phyloP scores from a whole-genome alignment of 345 rosid species.

The Eucalyptus erythrocorys region DNA sequence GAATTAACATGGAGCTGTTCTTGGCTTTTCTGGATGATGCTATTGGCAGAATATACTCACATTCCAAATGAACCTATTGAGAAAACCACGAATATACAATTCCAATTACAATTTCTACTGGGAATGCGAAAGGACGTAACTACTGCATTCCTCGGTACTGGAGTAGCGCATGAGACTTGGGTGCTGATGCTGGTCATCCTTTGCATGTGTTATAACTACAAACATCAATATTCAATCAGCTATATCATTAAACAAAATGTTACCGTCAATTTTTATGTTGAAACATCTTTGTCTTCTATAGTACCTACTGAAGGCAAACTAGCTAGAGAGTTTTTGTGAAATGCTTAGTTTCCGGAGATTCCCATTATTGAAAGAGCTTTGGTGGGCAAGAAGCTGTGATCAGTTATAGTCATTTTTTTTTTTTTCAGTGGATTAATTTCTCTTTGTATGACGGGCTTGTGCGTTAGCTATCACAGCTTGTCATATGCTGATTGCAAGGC shows the following conservation, averaged over 20 bases:
- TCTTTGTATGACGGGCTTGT: background rate
- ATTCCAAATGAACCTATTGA: no score
- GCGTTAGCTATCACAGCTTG: background rate
- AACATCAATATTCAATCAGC: background rate
- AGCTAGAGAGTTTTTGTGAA: background rate
- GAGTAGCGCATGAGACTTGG: no score
- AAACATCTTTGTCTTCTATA: background rate
- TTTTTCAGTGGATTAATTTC: background rate
- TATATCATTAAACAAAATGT: background rate
- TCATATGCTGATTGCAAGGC: background rate
- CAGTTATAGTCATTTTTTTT: background rate
- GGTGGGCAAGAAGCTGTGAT: background rate
- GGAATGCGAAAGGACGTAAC: background rate
- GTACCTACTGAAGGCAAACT: background rate
- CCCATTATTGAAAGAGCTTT: background rate
- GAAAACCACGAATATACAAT: background rate
- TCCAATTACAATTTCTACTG: background rate
- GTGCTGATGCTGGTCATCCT: background rate
- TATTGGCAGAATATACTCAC: no score
- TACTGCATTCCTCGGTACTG: background rate
- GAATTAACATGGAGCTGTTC: no score
- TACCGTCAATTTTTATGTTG: background rate
- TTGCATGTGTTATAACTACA: background rate
- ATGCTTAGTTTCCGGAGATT: background rate
- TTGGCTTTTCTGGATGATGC: no score